phyloP scores from a whole-genome alignment of 306 rosid genomes.

The Lablab purpureus region DNA sequence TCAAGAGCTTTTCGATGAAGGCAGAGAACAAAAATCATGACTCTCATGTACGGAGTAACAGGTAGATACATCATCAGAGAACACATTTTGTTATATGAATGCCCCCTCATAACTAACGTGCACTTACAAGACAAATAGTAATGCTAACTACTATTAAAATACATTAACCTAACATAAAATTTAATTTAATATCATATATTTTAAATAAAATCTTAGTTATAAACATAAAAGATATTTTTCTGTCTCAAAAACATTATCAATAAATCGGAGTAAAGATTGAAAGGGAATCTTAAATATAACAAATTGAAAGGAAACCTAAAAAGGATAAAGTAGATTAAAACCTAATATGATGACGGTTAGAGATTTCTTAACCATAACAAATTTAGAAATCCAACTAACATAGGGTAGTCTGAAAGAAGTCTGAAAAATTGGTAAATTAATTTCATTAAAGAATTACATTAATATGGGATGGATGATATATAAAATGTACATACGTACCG shows the following conservation, averaged over 20 bases:
- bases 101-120: background rate
- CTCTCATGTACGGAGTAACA: background rate
- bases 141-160: background rate
- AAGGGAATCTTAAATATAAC: too few relatives aligned
- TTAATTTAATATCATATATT: too few relatives aligned
- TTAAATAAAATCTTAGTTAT: too few relatives aligned
- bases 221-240: too few relatives aligned
- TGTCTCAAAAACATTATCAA: too few relatives aligned
- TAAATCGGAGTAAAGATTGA: too few relatives aligned
- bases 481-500: constrained; percentile 68
- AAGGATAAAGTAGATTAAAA: too few relatives aligned
- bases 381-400: background rate
- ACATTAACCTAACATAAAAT: too few relatives aligned
- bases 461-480: constrained; percentile 23
- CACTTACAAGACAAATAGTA: background rate
- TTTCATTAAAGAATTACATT: background rate
- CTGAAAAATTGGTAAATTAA: constrained; percentile 5
- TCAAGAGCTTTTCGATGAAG: too few relatives aligned
- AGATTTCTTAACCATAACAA: background rate
- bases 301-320: too few relatives aligned
- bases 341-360: too few relatives aligned
- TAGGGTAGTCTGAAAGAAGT: background rate
- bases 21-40: background rate
- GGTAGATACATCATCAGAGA: background rate
- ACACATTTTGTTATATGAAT: background rate